Evolutionary conservation across 129 eudicot genomes (phyloP).

Genomic region (Arctium minus): DNA sequence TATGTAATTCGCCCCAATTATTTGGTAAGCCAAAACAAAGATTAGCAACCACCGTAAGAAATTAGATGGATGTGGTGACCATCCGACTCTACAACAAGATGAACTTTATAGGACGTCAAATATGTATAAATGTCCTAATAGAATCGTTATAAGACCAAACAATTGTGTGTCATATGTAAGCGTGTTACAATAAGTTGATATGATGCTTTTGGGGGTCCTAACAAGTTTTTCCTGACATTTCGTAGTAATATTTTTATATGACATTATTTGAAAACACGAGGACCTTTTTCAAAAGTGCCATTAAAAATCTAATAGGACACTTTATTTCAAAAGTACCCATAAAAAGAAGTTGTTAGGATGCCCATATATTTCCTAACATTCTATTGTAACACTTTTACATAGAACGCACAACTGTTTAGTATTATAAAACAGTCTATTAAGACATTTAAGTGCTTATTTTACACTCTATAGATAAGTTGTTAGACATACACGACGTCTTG

Average conservation of each 20-base stretch:
- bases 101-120: not conserved
- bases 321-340: too few species aligned
- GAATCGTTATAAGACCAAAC: not conserved
- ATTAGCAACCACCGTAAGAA: not conserved
- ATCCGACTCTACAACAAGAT: not conserved
- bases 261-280: not conserved
- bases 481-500: not conserved
- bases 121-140: not conserved
- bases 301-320: not conserved
- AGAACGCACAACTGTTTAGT: not conserved
- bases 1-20: not conserved
- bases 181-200: not conserved
- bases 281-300: not conserved
- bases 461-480: too few species aligned
- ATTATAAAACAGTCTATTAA: not conserved
- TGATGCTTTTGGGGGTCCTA: not conserved
- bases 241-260: not conserved
- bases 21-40: not conserved
- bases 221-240: not conserved
- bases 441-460: not conserved
- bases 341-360: not conserved
- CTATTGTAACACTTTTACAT: not conserved
- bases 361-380: not conserved
- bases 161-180: not conserved
- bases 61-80: not conserved